These are phyloP conservation scores for Davidsoniella virescens DNA, from an alignment of 2,329 filamentous ascomycete species.

Conservation along the genomic window DNA sequence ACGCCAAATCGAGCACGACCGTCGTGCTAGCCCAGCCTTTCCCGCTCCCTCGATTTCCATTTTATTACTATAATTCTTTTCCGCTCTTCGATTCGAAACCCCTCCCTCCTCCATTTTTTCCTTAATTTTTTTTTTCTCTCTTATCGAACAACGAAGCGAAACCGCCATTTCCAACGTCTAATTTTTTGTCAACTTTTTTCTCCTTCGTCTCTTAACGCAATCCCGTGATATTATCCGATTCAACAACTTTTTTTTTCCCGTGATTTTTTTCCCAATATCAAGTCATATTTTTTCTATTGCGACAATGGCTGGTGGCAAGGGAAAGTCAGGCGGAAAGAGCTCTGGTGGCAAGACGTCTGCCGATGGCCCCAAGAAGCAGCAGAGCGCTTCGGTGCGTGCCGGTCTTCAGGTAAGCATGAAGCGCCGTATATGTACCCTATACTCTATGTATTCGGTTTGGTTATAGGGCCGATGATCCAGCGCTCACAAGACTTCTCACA, in stretches of 20 bases:
- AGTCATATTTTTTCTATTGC: conserved; percentile 2
- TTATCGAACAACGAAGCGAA: conserved; percentile 6
- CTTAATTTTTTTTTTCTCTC: conserved; percentile 1
- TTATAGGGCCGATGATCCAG: no score
- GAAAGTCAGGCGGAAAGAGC: conserved; percentile 83
- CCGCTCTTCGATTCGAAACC: conserved; percentile 1
- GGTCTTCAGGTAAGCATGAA: conserved; percentile 69
- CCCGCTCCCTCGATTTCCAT: neutral
- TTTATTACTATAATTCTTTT: neutral
- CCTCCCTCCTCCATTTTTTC: conserved; percentile 1
- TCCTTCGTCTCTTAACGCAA: conserved; percentile 1
- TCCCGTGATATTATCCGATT: neutral
- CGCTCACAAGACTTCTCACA: no score
- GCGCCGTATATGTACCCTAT: no score
- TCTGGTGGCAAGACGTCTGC: conserved; percentile 57
- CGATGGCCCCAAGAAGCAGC: conserved; percentile 65
- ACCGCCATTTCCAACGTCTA: neutral
- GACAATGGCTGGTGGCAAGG: conserved; percentile 71
- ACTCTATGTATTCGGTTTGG: no score
- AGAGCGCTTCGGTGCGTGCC: conserved; percentile 90
- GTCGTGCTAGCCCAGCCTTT: conserved; percentile 5
- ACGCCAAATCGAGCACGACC: no score
- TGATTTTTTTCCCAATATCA: neutral
- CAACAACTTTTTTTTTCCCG: neutral
- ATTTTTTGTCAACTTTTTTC: conserved; percentile 2